Evolutionary conservation across 2,329 filamentous ascomycete species (phyloP), one percentile per base, ranked within the genome.

Genomic region (Verticillium isaacii): DNA sequence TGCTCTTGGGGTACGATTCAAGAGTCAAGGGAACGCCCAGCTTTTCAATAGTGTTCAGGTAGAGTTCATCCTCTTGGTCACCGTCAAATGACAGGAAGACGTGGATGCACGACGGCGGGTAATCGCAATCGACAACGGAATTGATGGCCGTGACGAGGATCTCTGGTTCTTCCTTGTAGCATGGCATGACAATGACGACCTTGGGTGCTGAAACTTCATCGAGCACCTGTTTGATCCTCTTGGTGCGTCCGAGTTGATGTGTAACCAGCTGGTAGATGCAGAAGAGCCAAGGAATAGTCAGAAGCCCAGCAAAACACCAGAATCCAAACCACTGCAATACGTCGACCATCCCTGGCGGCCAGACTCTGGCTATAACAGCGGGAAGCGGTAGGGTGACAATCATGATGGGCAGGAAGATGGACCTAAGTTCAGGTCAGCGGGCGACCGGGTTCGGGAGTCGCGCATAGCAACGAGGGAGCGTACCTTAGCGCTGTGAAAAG

Each of bases 11-110:
- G 71, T 96, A 97, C 1, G 84, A 85, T 63, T 92, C 87, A 54
- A 93, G 80, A 0, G 86, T 89, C 25, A 92, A 77, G 0, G 92
- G 89, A 0, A 97, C 90, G 5, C 93, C 94, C 2, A 98, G 86
- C 66, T 89, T 90, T 66, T 92, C 87, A 60, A 97, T 89, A 0
- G 93, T 95, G 71, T 89, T 91, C 56, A 96, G 83, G 72, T 96
- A 98, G 0, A 96, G 79, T 70, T 97, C 92, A 68, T 97, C 92
- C 66, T 96, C 90, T 65, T 91, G 84, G 67, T 93, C 92, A 60
- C 93, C 94, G 69, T 98, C 95, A 70, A 97, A 98, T 0, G 93
- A 97, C 2, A 98, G 82, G 75, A 98, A 98, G 34, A 97, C 89
- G 73, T 98, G 95, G 62, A 97, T 89, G 74, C 94, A 97, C 1